phyloP scores from a whole-genome alignment of 352 stramenopile species.

The Pythium phragmiticola region DNA sequence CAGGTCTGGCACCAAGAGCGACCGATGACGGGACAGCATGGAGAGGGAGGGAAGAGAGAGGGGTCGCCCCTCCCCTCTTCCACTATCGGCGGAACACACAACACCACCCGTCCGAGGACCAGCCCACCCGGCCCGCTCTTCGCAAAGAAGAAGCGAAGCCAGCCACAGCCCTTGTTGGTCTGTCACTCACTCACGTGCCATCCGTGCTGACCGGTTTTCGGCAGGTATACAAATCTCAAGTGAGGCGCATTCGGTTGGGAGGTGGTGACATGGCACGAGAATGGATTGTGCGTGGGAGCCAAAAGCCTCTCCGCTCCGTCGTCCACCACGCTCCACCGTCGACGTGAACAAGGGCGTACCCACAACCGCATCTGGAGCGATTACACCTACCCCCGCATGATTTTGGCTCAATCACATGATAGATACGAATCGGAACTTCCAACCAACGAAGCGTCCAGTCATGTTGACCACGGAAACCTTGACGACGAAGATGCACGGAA shows the following conservation, averaged over 20 bases:
- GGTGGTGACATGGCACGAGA: slow-evolving; percentile 9
- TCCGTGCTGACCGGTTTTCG: slow-evolving; percentile 7
- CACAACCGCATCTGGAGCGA: slow-evolving; percentile 10
- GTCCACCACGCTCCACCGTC: slow-evolving; percentile 13
- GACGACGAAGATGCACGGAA: slow-evolving; percentile 26
- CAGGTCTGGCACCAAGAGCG: slow-evolving; percentile 10
- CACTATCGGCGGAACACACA: slow-evolving; percentile 13
- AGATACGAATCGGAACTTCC: not conserved
- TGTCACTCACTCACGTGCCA: slow-evolving; percentile 19
- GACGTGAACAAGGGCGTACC: not conserved
- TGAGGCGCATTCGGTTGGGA: slow-evolving; percentile 12
- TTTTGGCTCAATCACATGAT: slow-evolving; percentile 15
- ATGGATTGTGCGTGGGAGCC: not conserved
- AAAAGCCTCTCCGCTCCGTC: not conserved
- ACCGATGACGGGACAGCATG: slow-evolving; percentile 17
- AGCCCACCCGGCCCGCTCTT: slow-evolving; percentile 21
- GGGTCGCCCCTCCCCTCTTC: slow-evolving; percentile 12
- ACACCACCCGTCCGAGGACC: slow-evolving; percentile 22
- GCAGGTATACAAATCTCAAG: slow-evolving; percentile 29
- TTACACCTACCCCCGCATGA: slow-evolving; percentile 10
- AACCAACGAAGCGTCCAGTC: not conserved
- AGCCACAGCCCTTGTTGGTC: slow-evolving; percentile 11
- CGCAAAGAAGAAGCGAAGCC: slow-evolving; percentile 25
- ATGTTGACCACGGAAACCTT: slow-evolving; percentile 6
- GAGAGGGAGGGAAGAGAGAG: slow-evolving; percentile 4